phyloP scores from a whole-genome alignment of 129 eudicot species.

The Chrysanthemum makinoi region DNA sequence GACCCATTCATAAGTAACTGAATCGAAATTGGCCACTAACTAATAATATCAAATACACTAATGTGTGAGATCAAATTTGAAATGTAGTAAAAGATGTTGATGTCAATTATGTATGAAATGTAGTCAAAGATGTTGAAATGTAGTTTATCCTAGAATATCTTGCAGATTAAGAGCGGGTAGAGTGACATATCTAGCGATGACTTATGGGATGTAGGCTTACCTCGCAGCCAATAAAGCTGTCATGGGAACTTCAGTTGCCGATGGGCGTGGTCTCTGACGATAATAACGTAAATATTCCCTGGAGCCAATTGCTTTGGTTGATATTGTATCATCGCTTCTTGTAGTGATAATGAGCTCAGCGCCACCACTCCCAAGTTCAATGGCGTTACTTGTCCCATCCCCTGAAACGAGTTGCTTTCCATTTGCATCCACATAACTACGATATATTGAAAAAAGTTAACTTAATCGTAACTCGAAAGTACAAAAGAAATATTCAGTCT shows the following conservation, averaged over 20 bases:
- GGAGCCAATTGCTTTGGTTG: constrained; percentile 79
- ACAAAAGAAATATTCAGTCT: not conserved
- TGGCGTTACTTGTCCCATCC: constrained; percentile 42
- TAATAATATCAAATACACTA: no score
- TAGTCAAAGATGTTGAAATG: no score
- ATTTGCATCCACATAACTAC: constrained; percentile 69
- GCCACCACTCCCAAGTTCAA: constrained; percentile 88
- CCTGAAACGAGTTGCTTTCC: constrained; percentile 75
- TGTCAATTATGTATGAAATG: no score
- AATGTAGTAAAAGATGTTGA: no score
- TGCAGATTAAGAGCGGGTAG: not conserved
- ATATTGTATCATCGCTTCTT: constrained; percentile 36
- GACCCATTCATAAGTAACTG: no score
- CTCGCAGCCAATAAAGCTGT: constrained; percentile 84
- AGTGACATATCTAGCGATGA: not conserved
- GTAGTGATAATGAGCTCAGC: constrained; percentile 78
- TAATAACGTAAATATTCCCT: constrained; percentile 90
- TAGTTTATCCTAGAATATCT: no score
- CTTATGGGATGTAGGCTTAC: constrained; percentile 27
- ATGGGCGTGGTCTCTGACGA: constrained; percentile 85
- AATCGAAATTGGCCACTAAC: no score
- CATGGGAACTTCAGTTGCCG: constrained; percentile 46
- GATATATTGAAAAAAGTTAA: not conserved
- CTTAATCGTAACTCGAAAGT: not conserved
- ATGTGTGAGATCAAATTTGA: no score